Evolutionary conservation across 441 rosid genomes (phyloP).

Genomic region (Bruguiera hainesii): DNA sequence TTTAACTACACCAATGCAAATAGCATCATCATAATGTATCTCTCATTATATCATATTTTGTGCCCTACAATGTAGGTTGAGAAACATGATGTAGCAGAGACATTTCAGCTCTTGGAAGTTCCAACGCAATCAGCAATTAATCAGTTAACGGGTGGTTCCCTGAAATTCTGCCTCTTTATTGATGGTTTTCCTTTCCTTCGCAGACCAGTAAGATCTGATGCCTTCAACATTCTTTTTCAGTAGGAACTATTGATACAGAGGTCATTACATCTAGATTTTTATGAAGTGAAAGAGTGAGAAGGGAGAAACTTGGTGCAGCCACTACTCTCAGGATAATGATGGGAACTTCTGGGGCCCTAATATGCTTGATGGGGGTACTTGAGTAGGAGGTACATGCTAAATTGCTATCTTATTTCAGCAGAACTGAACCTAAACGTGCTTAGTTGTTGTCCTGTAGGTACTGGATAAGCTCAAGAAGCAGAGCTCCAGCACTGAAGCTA

Average conservation of each 20-base stretch:
- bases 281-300: no score
- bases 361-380: slow-evolving; percentile 52
- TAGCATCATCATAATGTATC: neutral
- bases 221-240: neutral
- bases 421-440: no score
- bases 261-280: slow-evolving; percentile 36
- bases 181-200: neutral
- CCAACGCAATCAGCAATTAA: slow-evolving; percentile 99
- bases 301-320: no score
- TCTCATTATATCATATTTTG: slow-evolving; percentile 4
- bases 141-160: slow-evolving; percentile 75
- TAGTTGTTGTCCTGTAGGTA: no score
- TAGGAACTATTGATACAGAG: no score
- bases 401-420: neutral
- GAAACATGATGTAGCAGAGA: slow-evolving; percentile 73
- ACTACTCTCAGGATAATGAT: slow-evolving; percentile 1
- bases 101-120: slow-evolving; percentile 86
- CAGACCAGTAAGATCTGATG: slow-evolving; percentile 8
- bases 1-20: neutral
- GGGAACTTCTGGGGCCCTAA: no score
- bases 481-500: no score
- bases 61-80: slow-evolving; percentile 51
- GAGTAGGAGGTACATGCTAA: neutral
- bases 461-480: no score
- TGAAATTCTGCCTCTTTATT: neutral